Evolutionary conservation across 1,139 yeast species (phyloP), one percentile per base, ranked within the genome.

Genomic region (Diutina neorugosa): DNA sequence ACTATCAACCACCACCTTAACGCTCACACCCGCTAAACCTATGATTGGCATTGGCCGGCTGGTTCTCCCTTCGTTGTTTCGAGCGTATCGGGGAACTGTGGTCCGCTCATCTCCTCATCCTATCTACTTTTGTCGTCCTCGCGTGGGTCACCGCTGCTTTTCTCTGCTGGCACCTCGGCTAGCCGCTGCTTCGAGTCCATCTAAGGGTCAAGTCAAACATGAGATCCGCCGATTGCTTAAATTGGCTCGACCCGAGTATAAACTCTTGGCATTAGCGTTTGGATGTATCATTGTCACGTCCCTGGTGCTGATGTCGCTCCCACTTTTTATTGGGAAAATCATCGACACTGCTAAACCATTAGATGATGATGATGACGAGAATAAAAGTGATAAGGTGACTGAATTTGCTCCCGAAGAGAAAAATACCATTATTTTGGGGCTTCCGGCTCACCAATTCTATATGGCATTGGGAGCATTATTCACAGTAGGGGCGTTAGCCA

Each of bases 281-380:
- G 59, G 74, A 1, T 75, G 89, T 54, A 73, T 90, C 34, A 69
- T 89, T 21, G 77, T 86, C 31, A 70, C 78, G 0, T 71, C 77
- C 1, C 62, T 73, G 1, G 69, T 71, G 6, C 62, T 74, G 18
- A 82, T 91, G 85, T 73, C 86, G 4, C 71, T 90, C 54, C 97
- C 98, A 2, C 79, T 85, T 56, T 77, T 86, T 21, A 88, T 91
- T 49, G 98, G 98, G 44, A 78, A 85, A 59, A 85, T 74, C 52
- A 70, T 74, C 34, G 79, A 74, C 58, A 66, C 69, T 4, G 64
- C 68, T 52, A 61, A 69, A 66, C 74, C 54, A 6, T 51, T 59
- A 53, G 51, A 53, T 11, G 52, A 37, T 14, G 53, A 50, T 9
- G 55, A 52, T 31, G 52, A 25, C 1, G 31, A 44, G 2, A 43